Percentiles rank a stretch among this genome's conserved stretches.
Conservation (phyloP, 441 rosid species). For the Macaranga tanarius region DNA sequence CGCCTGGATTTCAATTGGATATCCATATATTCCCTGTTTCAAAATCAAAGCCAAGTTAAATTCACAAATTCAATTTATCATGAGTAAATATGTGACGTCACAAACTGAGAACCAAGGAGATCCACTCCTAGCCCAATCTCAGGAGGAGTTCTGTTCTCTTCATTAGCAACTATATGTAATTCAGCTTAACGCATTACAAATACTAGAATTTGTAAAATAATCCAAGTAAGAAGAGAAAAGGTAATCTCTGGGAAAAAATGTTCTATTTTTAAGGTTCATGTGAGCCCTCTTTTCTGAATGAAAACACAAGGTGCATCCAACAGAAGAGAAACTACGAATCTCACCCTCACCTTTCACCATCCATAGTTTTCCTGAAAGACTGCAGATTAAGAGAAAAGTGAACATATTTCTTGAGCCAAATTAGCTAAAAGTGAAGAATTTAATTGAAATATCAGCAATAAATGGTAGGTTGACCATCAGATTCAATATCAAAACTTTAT, state of each 20-base stretch:
- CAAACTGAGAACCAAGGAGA: background rate
- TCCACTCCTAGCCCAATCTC: too few relatives aligned
- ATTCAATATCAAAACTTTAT: too few relatives aligned
- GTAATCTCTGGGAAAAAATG: too few relatives aligned
- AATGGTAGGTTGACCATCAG: too few relatives aligned
- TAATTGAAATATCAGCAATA: too few relatives aligned
- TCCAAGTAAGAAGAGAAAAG: background rate
- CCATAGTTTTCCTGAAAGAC: background rate
- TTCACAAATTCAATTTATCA: background rate
- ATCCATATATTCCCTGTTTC: conserved; percentile 45
- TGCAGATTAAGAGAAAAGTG: background rate
- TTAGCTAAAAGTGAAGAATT: too few relatives aligned
- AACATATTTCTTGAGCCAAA: background rate
- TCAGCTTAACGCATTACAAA: too few relatives aligned
- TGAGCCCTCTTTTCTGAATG: too few relatives aligned
- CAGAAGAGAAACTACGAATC: background rate
- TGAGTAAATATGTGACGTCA: background rate
- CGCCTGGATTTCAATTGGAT: conserved; percentile 57
- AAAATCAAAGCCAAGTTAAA: background rate
- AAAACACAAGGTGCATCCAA: background rate
- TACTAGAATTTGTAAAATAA: too few relatives aligned
- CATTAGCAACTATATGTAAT: too few relatives aligned
- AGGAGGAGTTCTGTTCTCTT: too few relatives aligned
- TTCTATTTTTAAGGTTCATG: too few relatives aligned
- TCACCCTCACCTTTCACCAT: background rate